Evolutionary conservation across 2,329 filamentous ascomycete species (phyloP).

Genomic region (Magnaporthales sp.): DNA sequence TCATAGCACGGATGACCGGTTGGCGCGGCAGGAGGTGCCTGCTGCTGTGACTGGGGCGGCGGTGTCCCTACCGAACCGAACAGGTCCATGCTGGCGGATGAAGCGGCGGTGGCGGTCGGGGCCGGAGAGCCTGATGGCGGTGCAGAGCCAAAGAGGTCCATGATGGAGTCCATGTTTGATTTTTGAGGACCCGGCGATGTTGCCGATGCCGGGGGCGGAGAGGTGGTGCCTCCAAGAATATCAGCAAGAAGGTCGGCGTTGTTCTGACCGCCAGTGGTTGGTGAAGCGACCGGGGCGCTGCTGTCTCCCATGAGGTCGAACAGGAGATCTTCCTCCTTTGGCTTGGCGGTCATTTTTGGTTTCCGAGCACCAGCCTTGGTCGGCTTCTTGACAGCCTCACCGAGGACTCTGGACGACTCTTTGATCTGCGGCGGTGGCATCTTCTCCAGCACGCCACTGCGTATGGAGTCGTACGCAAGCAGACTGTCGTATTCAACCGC

Average conservation of each 20-base stretch:
- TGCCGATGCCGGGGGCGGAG: conserved; percentile 34
- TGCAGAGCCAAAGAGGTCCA: conserved; percentile 70
- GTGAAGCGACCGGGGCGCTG: conserved; percentile 48
- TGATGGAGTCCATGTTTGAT: conserved; percentile 63
- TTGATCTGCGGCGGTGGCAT: conserved; percentile 98
- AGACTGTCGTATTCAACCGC: conserved; percentile 92
- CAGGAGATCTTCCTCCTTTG: conserved; percentile 83
- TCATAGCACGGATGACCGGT: conserved; percentile 66
- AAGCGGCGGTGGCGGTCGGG: conserved; percentile 27
- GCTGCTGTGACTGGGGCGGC: conserved; percentile 17
- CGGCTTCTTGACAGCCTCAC: conserved; percentile 59
- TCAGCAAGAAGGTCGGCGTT: conserved; percentile 84
- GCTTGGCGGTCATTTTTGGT: conserved; percentile 64
- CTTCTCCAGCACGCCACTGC: conserved; percentile 85
- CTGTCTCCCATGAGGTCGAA: conserved; percentile 83
- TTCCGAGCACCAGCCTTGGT: conserved; percentile 65
- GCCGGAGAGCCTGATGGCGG: conserved; percentile 24
- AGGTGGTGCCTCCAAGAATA: conserved; percentile 63
- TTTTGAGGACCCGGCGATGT: conserved; percentile 40
- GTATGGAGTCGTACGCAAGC: conserved; percentile 82
- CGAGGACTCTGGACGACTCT: conserved; percentile 85
- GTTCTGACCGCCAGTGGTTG: conserved; percentile 44
- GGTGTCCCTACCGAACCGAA: conserved; percentile 40
- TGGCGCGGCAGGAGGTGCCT: conserved; percentile 22
- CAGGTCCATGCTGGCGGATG: conserved; percentile 39